phyloP scores from a whole-genome alignment of 2,329 filamentous ascomycete species.

The Cyanodermella asteris region DNA sequence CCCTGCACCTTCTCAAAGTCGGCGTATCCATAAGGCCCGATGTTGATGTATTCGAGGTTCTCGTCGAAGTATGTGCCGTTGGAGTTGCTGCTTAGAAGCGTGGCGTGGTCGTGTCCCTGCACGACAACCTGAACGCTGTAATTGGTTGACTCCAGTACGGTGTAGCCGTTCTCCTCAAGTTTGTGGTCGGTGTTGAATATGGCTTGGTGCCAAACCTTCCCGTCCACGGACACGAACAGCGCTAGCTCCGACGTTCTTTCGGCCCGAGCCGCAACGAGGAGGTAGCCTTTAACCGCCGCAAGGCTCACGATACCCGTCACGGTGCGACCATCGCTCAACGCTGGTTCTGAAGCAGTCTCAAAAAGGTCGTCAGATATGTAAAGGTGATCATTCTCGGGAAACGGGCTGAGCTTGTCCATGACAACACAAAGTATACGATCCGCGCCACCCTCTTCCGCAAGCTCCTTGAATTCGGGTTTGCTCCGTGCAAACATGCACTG shows the following conservation, averaged over 20 bases:
- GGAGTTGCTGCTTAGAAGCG: constrained; percentile 86
- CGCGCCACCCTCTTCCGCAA: constrained; percentile 40
- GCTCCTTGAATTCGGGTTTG: constrained; percentile 49
- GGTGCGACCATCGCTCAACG: constrained; percentile 49
- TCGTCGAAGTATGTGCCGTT: constrained; percentile 90
- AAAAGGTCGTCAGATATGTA: constrained; percentile 74
- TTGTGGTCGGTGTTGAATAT: constrained; percentile 72
- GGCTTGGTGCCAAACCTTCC: constrained; percentile 70
- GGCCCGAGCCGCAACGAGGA: constrained; percentile 65
- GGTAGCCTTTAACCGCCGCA: constrained; percentile 63
- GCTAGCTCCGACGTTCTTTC: constrained; percentile 73
- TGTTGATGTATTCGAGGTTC: constrained; percentile 83
- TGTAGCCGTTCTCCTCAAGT: constrained; percentile 68
- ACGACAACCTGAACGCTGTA: constrained; percentile 97
- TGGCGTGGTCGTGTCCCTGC: constrained; percentile 63
- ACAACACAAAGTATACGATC: constrained; percentile 64
- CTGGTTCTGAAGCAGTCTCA: constrained; percentile 43
- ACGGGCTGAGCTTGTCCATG: constrained; percentile 37
- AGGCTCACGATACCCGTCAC: constrained; percentile 64
- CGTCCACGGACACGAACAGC: constrained; percentile 71
- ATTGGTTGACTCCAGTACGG: constrained; percentile 83
- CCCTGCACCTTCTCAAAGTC: constrained; percentile 88
- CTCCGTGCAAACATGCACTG: constrained; percentile 79
- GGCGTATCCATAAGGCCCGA: constrained; percentile 51
- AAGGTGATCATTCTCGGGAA: constrained; percentile 54